Evolutionary conservation across 495 filamentous ascomycete species (phyloP).

Genomic region (Aspergillus hancockii): DNA sequence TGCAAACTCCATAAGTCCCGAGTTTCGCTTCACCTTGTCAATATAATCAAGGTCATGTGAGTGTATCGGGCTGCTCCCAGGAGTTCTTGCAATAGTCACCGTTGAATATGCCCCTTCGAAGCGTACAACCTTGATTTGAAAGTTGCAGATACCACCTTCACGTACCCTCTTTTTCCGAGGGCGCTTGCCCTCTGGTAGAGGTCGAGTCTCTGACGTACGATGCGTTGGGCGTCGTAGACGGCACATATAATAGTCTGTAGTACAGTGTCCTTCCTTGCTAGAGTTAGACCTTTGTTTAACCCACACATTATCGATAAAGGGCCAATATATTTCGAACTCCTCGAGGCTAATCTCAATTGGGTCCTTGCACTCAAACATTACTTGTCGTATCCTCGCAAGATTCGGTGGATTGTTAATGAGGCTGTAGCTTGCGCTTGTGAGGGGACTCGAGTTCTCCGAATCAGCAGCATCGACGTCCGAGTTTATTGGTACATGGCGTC

Average conservation of each 20-base stretch:
- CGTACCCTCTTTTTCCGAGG: slow-evolving; percentile 51
- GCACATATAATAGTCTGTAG: slow-evolving; percentile 55
- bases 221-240: slow-evolving; percentile 48
- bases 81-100: slow-evolving; percentile 43
- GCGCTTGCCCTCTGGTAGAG: slow-evolving; percentile 52
- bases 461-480: not conserved
- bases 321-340: slow-evolving; percentile 56
- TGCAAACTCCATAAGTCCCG: slow-evolving; percentile 53
- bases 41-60: slow-evolving; percentile 54
- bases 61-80: slow-evolving; percentile 43
- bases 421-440: slow-evolving; percentile 17
- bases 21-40: slow-evolving; percentile 54
- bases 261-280: slow-evolving; percentile 50
- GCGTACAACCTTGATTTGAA: slow-evolving; percentile 51
- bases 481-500: not conserved
- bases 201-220: slow-evolving; percentile 43
- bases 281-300: slow-evolving; percentile 53
- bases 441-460: not conserved
- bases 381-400: slow-evolving; percentile 44
- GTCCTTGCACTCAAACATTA: slow-evolving; percentile 53
- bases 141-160: slow-evolving; percentile 53
- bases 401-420: slow-evolving; percentile 49
- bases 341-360: slow-evolving; percentile 52
- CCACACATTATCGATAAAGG: slow-evolving; percentile 57
- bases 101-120: slow-evolving; percentile 50